Base-by-base conservation (phyloP, 805 yeast species). In the Millerago galiae region DNA sequence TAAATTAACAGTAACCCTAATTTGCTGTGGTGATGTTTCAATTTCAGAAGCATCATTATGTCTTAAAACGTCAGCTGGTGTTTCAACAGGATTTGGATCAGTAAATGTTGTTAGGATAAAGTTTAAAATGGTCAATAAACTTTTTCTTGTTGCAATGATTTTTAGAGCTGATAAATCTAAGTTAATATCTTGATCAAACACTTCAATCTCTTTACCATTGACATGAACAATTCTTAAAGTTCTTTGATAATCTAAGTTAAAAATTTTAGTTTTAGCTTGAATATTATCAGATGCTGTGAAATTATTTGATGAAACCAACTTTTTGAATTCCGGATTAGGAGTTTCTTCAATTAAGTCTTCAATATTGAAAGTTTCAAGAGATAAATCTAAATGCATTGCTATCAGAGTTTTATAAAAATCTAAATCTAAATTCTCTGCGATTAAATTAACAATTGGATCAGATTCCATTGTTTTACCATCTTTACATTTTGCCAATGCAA, bases 101-200 rank as follows among this genome's bases (percentile, higher is more conserved):
- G 96, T 83, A 59, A 93, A 93, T 0, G 98, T 93, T 35, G 88
- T 84, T 54, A 90, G 66, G 2, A 84, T 70, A 59, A 82, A 93
- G 59, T 89, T 91, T 49, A 91, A 63, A 12, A 93, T 65, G 1
- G 95, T 83, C 47, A 93, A 68, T 13, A 85, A 63, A 1, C 95
- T 83, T 55, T 78, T 83, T 37, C 97, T 77, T 0, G 95, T 79
- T 7, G 90, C 62, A 2, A 85, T 82, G 30, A 84, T 71, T 47
- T 77, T 77, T 41, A 93, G 75, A 12, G 95, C 87, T 0, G 96
- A 88, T 63, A 93, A 72, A 34, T 79, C 71, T 39, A 93, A 65
- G 8, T 75, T 69, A 5, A 90, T 74, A 49, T 75, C 79, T 59
- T 88, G 96, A 54, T 90, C 96, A 58, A 73, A 81, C 0, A 83